Percentiles rank a stretch among this genome's conserved stretches.
Evolutionary conservation across 345 rosid genomes (phyloP).

Genomic region (Angophora floribunda): DNA sequence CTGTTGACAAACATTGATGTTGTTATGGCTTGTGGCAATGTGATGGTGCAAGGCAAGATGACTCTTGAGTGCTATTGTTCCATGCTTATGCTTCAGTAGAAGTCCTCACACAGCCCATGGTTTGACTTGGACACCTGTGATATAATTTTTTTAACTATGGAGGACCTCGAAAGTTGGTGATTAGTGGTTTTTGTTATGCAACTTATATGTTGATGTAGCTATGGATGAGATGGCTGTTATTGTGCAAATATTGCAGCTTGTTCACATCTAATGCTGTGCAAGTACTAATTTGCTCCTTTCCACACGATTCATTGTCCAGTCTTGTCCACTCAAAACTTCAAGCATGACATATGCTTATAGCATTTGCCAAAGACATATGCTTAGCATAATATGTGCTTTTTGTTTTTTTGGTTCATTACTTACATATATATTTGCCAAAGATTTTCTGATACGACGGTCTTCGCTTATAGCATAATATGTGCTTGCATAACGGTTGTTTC

Average conservation of each 20-base stretch:
- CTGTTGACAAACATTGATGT: background rate
- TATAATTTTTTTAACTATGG: background rate
- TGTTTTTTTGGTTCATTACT: background rate
- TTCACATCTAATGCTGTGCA: background rate
- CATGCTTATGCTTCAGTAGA: background rate
- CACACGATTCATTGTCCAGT: background rate
- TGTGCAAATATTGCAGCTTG: background rate
- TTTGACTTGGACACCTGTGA: background rate
- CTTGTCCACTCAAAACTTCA: background rate
- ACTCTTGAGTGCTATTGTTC: background rate
- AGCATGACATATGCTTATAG: no score
- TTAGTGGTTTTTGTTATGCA: background rate
- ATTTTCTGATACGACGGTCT: background rate
- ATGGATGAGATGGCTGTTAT: background rate
- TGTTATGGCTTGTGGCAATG: background rate
- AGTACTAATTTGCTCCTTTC: background rate
- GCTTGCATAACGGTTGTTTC: background rate
- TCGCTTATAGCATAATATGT: background rate
- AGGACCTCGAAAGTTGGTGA: background rate
- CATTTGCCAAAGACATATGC: no score
- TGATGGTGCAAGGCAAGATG: background rate
- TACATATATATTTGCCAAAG: background rate
- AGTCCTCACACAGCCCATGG: background rate
- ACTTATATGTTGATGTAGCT: background rate
- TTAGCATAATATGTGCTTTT: background rate